Percentiles rank a stretch among this genome's conserved stretches.
These are phyloP conservation scores for Pseudocercospora cruenta DNA, from an alignment of 2,329 filamentous ascomycete genomes.

Conservation along the genomic window DNA sequence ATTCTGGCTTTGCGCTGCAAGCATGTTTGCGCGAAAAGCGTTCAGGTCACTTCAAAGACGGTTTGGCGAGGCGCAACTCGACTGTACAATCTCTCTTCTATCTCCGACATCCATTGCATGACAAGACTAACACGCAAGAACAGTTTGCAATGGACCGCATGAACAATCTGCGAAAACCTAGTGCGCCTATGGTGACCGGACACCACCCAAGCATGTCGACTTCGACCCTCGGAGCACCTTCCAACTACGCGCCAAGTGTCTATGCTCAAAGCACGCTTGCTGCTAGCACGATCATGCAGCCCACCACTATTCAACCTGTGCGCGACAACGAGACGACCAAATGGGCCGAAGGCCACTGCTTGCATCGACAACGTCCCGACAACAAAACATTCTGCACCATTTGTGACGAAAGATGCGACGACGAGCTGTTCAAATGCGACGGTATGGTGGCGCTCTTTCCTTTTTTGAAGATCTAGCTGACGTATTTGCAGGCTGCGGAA, in stretches of 20 bases:
- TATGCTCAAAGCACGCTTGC: slow-evolving; percentile 86
- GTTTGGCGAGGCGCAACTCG: slow-evolving; percentile 78
- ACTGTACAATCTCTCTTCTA: slow-evolving; percentile 56
- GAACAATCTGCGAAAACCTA: slow-evolving; percentile 64
- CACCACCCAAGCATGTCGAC: slow-evolving; percentile 69
- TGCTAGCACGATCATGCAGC: slow-evolving; percentile 84
- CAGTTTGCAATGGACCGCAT: slow-evolving; percentile 76
- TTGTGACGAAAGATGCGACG: slow-evolving; percentile 74
- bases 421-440: slow-evolving; percentile 75
- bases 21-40: slow-evolving; percentile 89
- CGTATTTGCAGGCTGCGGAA: slow-evolving; percentile 55
- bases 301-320: slow-evolving; percentile 78
- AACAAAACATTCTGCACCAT: slow-evolving; percentile 67
- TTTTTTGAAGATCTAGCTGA: slow-evolving; percentile 24
- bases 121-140: slow-evolving; percentile 38
- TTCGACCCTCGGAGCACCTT: slow-evolving; percentile 56
- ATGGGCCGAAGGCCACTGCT: slow-evolving; percentile 84
- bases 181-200: slow-evolving; percentile 67
- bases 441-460: slow-evolving; percentile 43
- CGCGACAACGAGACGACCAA: slow-evolving; percentile 76
- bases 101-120: slow-evolving; percentile 30
- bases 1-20: slow-evolving; percentile 86
- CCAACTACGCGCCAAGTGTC: slow-evolving; percentile 74
- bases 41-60: slow-evolving; percentile 76
- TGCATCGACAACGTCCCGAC: slow-evolving; percentile 67